Conservation (phyloP, 805 yeast species). For the Ogataea glucozyma region DNA sequence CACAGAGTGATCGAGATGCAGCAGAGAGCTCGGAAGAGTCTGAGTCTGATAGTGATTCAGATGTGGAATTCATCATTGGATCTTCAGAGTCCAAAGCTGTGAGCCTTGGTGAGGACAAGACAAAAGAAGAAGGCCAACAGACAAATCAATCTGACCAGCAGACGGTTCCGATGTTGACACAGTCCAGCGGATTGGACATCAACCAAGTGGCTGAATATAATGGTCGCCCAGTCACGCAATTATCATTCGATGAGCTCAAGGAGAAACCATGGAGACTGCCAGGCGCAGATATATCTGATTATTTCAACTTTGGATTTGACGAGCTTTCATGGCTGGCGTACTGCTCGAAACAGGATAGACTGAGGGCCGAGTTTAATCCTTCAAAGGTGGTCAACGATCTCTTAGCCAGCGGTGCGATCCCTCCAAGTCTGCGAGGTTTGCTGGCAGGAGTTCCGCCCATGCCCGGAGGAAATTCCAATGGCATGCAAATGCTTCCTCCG, state of each 20-base stretch:
- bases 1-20: constrained; percentile 21
- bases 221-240: constrained; percentile 79
- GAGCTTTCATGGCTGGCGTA: constrained; percentile 96
- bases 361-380: constrained; percentile 79
- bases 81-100: constrained; percentile 32
- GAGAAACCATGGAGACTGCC: constrained; percentile 99
- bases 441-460: constrained; percentile 32
- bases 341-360: constrained; percentile 80
- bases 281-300: constrained; percentile 92
- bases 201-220: constrained; percentile 71
- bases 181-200: constrained; percentile 58
- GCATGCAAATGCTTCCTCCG: constrained; percentile 22
- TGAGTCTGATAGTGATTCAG: constrained; percentile 50
- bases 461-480: constrained; percentile 13
- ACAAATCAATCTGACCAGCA: constrained; percentile 23
- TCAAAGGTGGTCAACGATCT: constrained; percentile 71
- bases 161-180: constrained; percentile 34
- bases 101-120: constrained; percentile 17
- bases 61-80: constrained; percentile 81
- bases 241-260: constrained; percentile 76
- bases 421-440: constrained; percentile 31
- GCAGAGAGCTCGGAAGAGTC: constrained; percentile 38
- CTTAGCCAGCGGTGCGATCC: constrained; percentile 39
- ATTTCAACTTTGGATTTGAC: constrained; percentile 95
- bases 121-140: constrained; percentile 21